These are phyloP conservation scores for Eutrema salsugineum DNA, from an alignment of 441 rosid species.

Conservation along the genomic window DNA sequence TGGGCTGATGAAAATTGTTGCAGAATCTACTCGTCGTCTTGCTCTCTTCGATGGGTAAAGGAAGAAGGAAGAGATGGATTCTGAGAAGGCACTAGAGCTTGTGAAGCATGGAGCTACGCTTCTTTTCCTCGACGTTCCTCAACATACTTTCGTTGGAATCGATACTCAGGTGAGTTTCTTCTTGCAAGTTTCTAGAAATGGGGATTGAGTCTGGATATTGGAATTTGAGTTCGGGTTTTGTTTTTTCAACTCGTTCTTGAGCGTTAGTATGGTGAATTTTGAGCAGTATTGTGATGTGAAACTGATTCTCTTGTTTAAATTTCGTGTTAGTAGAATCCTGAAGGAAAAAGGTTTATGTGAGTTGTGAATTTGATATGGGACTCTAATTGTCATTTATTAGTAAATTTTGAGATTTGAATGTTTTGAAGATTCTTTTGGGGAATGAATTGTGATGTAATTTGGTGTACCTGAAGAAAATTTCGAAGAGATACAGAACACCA, in stretches of 20 bases:
- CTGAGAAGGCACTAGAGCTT: slow-evolving; percentile 67
- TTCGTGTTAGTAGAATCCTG: neutral
- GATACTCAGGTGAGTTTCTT: slow-evolving; percentile 58
- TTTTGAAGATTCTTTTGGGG: neutral
- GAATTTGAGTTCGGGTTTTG: neutral
- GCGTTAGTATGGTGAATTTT: neutral
- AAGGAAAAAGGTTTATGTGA: neutral
- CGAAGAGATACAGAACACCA: neutral
- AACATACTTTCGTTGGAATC: slow-evolving; percentile 68
- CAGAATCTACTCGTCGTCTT: too few species aligned
- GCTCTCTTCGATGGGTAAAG: too few species aligned
- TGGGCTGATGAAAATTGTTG: too few species aligned
- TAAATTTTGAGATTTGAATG: neutral
- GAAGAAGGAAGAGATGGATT: slow-evolving; percentile 46
- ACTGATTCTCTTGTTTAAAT: neutral
- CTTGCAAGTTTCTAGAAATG: neutral
- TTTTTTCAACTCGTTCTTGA: neutral
- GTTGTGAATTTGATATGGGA: neutral
- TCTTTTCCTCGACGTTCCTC: slow-evolving; percentile 84
- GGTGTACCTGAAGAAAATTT: neutral
- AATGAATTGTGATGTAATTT: neutral
- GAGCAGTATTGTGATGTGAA: neutral
- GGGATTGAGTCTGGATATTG: neutral
- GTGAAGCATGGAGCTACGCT: slow-evolving; percentile 72
- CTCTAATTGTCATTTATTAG: too few species aligned